These are phyloP conservation scores for Linaria vulgaris DNA, from an alignment of 257 asterid genomes.

Conservation along the genomic window DNA sequence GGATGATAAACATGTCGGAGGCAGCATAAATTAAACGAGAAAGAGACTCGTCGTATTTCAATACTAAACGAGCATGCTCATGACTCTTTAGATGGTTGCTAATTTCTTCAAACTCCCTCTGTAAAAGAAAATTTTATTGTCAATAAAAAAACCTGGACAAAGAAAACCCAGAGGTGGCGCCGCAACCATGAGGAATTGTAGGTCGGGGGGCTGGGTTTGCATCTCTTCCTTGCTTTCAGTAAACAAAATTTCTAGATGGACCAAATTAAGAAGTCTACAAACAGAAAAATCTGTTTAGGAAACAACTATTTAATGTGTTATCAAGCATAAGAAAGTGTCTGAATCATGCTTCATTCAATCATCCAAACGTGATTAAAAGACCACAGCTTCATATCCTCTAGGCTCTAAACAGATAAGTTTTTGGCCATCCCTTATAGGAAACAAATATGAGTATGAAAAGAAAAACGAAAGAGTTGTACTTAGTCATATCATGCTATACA, in stretches of 20 bases:
- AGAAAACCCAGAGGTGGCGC: too few relatives aligned
- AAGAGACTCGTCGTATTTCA: constrained; percentile 91
- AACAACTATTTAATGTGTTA: background rate
- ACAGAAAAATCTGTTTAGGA: background rate
- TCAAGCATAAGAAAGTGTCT: background rate
- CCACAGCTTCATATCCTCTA: background rate
- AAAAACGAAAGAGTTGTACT: background rate
- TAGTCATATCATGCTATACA: background rate
- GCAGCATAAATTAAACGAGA: constrained; percentile 88
- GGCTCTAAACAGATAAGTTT: background rate
- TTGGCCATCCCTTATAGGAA: background rate
- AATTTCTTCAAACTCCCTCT: constrained; percentile 93
- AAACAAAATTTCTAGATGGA: background rate
- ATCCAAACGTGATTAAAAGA: background rate
- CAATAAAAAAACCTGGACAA: background rate
- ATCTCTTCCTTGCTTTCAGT: too few relatives aligned
- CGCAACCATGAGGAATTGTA: too few relatives aligned
- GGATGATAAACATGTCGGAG: constrained; percentile 88
- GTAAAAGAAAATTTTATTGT: constrained; percentile 28
- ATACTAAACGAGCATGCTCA: constrained; percentile 65
- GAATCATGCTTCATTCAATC: background rate
- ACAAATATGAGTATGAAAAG: background rate
- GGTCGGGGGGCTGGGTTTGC: background rate
- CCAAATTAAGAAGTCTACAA: background rate
- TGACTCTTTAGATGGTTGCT: constrained; percentile 60